Conservation (phyloP, 2,329 filamentous ascomycete genomes). For the Teratosphaeria gauchensis region DNA sequence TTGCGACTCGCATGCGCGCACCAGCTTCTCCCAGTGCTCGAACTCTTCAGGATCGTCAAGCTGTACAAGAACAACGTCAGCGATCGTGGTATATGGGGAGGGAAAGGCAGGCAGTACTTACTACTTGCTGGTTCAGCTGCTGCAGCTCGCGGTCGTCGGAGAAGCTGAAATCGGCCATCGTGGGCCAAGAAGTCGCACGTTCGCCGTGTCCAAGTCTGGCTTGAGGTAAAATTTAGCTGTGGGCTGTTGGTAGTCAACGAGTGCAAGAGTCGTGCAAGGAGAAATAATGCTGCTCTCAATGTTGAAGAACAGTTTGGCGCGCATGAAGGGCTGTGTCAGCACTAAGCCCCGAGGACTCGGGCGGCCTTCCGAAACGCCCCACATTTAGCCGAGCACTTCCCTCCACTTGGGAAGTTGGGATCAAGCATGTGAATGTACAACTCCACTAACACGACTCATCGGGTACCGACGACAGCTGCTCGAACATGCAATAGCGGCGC, state of each 20-base stretch:
- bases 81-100: background rate
- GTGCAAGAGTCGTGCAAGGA: background rate
- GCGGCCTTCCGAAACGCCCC: background rate
- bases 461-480: background rate
- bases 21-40: conserved; percentile 87
- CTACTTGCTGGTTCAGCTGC: conserved; percentile 22
- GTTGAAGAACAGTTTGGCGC: background rate
- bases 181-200: background rate
- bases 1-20: conserved; percentile 69
- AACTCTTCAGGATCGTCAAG: conserved; percentile 75
- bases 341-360: background rate
- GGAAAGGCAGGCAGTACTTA: conserved; percentile 6
- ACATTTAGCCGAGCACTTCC: background rate
- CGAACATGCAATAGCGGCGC: background rate
- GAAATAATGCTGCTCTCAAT: background rate
- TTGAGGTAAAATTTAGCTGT: background rate
- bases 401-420: background rate
- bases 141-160: conserved; percentile 22
- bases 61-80: conserved; percentile 26
- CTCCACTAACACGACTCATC: too few species aligned
- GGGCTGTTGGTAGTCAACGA: background rate
- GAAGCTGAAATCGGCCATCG: conserved; percentile 26
- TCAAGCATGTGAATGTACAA: background rate
- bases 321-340: background rate
- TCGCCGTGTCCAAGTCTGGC: background rate